Conservation (phyloP, 2,329 filamentous ascomycete species). For the Penicillium sp. region DNA sequence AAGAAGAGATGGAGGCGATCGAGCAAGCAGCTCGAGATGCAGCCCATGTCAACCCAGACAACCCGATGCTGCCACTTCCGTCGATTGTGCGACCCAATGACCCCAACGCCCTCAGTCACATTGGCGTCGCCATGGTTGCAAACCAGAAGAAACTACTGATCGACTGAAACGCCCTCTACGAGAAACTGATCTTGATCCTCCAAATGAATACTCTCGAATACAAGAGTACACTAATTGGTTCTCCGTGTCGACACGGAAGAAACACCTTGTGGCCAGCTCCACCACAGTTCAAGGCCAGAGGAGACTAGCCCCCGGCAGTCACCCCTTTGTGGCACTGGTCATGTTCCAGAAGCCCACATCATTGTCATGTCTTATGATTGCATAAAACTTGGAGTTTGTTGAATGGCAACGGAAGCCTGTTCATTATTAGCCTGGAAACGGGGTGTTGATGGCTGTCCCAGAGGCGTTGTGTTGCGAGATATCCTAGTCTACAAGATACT, state of each 20-base stretch:
- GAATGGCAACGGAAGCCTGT: conserved; percentile 28
- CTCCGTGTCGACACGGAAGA: neutral
- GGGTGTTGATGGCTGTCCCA: conserved; percentile 17
- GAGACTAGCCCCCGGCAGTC: neutral
- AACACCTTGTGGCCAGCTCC: neutral
- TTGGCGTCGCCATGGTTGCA: conserved; percentile 65
- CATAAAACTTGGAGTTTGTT: conserved; percentile 37
- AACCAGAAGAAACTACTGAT: conserved; percentile 64
- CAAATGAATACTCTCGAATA: conserved; percentile 7
- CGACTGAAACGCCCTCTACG: conserved; percentile 50
- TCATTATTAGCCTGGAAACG: conserved; percentile 16
- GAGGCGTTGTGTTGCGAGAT: conserved; percentile 4
- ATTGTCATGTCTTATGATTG: conserved; percentile 36
- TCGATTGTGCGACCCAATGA: conserved; percentile 80
- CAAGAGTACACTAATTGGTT: conserved; percentile 18
- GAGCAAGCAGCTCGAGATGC: conserved; percentile 94
- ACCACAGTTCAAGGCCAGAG: neutral
- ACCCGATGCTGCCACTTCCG: conserved; percentile 86
- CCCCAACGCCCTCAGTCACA: conserved; percentile 58
- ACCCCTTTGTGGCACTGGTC: neutral
- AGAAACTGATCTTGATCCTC: neutral
- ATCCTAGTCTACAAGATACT: neutral
- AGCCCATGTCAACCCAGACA: conserved; percentile 80
- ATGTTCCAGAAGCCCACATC: conserved; percentile 7
- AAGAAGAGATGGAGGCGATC: conserved; percentile 98